A percentile compares a stretch with the other conserved stretches of the same genome.
Conservation (phyloP, 495 filamentous ascomycete species). For the Xylona heveae region DNA sequence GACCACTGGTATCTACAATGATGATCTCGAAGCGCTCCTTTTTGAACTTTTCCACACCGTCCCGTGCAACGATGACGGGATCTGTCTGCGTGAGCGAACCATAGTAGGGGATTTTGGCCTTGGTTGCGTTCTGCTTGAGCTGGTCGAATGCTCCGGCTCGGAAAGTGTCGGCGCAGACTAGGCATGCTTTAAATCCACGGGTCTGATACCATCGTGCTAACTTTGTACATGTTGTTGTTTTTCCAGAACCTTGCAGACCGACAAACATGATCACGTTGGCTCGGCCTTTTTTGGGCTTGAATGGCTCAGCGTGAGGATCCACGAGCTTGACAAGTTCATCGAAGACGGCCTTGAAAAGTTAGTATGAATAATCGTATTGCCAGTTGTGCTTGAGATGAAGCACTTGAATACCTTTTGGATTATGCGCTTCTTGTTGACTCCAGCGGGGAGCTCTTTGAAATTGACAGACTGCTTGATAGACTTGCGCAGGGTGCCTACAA, state of each 20-base stretch:
- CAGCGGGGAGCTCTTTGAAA: constrained; percentile 71
- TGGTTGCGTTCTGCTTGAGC: constrained; percentile 95
- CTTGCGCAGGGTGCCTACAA: constrained; percentile 82
- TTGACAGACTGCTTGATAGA: constrained; percentile 82
- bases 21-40: constrained; percentile 97
- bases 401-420: constrained; percentile 71
- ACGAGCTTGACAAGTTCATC: constrained; percentile 92
- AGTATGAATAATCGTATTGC: constrained; percentile 3
- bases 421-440: constrained; percentile 89
- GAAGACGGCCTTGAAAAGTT: constrained; percentile 47
- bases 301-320: constrained; percentile 85
- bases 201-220: constrained; percentile 87
- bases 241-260: constrained; percentile 87
- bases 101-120: constrained; percentile 97
- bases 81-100: constrained; percentile 91
- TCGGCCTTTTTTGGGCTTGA: constrained; percentile 93
- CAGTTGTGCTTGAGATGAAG: background rate
- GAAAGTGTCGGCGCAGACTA: constrained; percentile 98
- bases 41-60: constrained; percentile 97
- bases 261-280: constrained; percentile 99
- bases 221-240: constrained; percentile 97
- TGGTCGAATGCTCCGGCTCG: constrained; percentile 96
- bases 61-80: constrained; percentile 73
- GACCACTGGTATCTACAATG: constrained; percentile 89
- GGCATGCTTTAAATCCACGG: constrained; percentile 78